Evolutionary conservation across 352 stramenopile species (phyloP).

Genomic region (Pythium chondricola): DNA sequence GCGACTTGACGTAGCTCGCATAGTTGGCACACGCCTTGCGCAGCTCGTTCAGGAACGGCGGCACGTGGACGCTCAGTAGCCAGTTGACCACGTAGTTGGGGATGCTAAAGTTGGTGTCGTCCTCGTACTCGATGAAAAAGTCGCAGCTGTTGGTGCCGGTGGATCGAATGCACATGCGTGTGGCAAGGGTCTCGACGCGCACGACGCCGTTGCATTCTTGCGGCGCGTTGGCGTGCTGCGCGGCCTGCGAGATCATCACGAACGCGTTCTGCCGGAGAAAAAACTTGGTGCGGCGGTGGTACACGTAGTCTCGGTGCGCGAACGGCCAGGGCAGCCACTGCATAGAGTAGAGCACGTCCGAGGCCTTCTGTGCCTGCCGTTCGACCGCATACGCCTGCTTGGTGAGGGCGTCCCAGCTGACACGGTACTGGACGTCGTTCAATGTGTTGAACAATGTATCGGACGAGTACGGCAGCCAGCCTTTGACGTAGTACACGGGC

Average conservation of each 20-base stretch:
- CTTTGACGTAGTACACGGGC: conserved; percentile 64
- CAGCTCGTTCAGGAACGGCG: conserved; percentile 58
- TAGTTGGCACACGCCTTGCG: conserved; percentile 56
- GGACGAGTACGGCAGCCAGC: conserved; percentile 59
- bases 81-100: conserved; percentile 64
- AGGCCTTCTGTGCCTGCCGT: conserved; percentile 19
- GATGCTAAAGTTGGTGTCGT: conserved; percentile 75
- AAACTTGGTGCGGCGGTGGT: conserved; percentile 50
- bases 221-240: conserved; percentile 41
- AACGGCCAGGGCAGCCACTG: conserved; percentile 61
- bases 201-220: conserved; percentile 26
- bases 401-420: conserved; percentile 45
- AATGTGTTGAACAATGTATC: conserved; percentile 67
- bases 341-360: conserved; percentile 63
- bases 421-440: conserved; percentile 52
- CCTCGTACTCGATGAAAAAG: conserved; percentile 69
- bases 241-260: conserved; percentile 55
- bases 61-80: conserved; percentile 43
- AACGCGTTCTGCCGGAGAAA: conserved; percentile 49
- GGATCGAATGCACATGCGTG: conserved; percentile 56
- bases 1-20: conserved; percentile 16
- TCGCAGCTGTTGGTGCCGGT: conserved; percentile 54
- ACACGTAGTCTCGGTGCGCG: conserved; percentile 75
- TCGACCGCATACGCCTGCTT: conserved; percentile 46
- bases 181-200: conserved; percentile 57